Base-by-base conservation (phyloP, 805 yeast species). In the Yarrowia deformans region DNA sequence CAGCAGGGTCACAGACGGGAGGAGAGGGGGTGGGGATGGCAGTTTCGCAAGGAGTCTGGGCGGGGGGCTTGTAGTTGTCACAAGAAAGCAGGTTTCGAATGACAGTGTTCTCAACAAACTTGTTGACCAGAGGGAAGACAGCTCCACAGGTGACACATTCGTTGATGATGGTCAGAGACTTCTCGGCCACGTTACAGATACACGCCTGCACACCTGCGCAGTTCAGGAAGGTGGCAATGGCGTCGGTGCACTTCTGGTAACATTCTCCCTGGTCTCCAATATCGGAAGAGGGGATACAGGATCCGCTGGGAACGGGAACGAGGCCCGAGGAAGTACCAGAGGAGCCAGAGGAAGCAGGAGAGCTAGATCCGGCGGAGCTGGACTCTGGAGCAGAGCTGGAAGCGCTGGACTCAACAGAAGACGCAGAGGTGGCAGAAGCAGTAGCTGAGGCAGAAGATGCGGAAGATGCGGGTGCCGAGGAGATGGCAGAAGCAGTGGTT, bases 1-100 rank as follows among this genome's bases (percentile, higher is more conserved):
- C 79, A 75, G 68, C 76, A 75, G 32, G 52, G 19, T 46, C 19
- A 60, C 70, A n/a, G 58, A 67, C 35, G 39, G 55, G 67, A 72
- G 64, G 46, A 4, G 67, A 46, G 10, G 67, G 50, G n/a, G 67
- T n/a, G 16, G 67, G 67, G 12, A 16, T 4, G 10, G 34, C n/a
- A 29, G 67, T 60, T 16, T 58, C 66, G 13, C 67, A 60, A 18
- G 67, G 52, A 9, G 67, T 43, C 8, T 16, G 4, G 29, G 67
- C 18, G n/a, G 67, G 67, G 19, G 52, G 42, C 42, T 45, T 18
- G 67, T 60, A 60, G 34, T 60, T 45, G n/a, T 46, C 52, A n/a
- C 67, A 60, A 18, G 50, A 43, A 12, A 60, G 52, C 10, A 60
- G 67, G 45, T 35, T 46, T 16, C 37, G 34, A 14, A 60, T 60